Percentiles rank a stretch among this genome's conserved stretches.
phyloP scores from a whole-genome alignment of 169 alveolate species.

The Neospora caninum region DNA sequence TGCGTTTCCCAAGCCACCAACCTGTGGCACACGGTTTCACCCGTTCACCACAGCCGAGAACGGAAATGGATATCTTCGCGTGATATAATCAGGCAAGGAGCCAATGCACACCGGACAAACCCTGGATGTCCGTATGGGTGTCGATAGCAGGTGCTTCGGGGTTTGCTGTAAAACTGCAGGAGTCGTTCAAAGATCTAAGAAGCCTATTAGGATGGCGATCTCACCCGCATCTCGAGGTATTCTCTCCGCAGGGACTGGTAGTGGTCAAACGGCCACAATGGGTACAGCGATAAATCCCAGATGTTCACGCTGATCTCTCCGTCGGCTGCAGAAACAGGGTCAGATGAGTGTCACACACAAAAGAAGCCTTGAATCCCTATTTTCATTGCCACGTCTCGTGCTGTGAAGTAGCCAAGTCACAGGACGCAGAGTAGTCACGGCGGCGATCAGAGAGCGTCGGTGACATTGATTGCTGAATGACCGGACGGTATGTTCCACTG shows the following conservation, averaged over 20 bases:
- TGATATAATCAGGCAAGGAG: too few species aligned
- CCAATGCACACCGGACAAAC: too few species aligned
- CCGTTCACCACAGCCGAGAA: not conserved
- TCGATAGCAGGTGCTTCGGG: too few species aligned
- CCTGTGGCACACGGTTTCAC: not conserved
- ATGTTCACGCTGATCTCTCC: slow-evolving; percentile 21
- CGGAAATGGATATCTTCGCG: too few species aligned
- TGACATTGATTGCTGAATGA: too few species aligned
- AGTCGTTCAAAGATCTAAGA: too few species aligned
- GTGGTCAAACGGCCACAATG: slow-evolving; percentile 34
- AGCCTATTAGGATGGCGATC: not conserved
- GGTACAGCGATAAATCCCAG: slow-evolving; percentile 29
- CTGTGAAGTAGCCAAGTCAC: too few species aligned
- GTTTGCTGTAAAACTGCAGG: too few species aligned
- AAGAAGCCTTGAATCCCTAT: too few species aligned
- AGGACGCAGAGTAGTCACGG: not conserved
- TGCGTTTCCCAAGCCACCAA: not conserved
- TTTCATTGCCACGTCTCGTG: too few species aligned
- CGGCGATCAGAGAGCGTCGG: not conserved
- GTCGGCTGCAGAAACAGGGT: slow-evolving; percentile 14
- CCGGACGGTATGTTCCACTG: not conserved
- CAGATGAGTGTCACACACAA: not conserved
- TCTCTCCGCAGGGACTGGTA: slow-evolving; percentile 39
- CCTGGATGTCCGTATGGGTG: too few species aligned
- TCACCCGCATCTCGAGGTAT: not conserved